Percentiles rank a stretch among this genome's conserved stretches.
phyloP scores from a whole-genome alignment of 305 asterid species.

The Fraxinus greggii region DNA sequence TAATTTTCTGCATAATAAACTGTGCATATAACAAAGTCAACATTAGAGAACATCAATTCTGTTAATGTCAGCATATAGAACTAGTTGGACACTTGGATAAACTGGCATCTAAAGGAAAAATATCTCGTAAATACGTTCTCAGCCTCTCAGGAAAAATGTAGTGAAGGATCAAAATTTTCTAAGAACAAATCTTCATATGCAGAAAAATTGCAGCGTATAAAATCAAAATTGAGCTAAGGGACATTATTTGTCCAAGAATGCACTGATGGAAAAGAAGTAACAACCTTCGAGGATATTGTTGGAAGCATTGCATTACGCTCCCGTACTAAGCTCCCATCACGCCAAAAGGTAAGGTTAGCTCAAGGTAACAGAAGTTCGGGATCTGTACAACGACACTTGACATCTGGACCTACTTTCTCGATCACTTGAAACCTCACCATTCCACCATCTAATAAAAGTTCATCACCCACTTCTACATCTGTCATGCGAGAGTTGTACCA shows the following conservation, averaged over 20 bases:
- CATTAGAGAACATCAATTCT: not conserved
- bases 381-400: conserved; percentile 91
- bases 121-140: not conserved
- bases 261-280: conserved; percentile 20
- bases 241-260: not conserved
- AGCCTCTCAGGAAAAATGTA: not conserved
- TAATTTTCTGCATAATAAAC: not conserved
- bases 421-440: conserved; percentile 99
- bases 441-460: conserved; percentile 97
- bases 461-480: conserved; percentile 94
- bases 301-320: conserved; percentile 99
- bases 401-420: conserved; percentile 98
- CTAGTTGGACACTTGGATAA: not conserved
- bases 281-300: conserved; percentile 91
- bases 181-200: conserved; percentile 12
- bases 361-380: conserved; percentile 94
- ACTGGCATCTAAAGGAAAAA: not conserved
- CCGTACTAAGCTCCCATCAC: conserved; percentile 91
- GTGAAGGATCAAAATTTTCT: not conserved
- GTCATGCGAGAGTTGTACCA: conserved; percentile 22
- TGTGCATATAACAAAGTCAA: not conserved
- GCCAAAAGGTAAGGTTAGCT: conserved; percentile 98
- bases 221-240: conserved; percentile 3
- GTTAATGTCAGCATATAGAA: not conserved
- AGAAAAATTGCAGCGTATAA: conserved; percentile 12